Evolutionary conservation across 257 asterid genomes (phyloP).

Genomic region (Craterostigma plantagineum): DNA sequence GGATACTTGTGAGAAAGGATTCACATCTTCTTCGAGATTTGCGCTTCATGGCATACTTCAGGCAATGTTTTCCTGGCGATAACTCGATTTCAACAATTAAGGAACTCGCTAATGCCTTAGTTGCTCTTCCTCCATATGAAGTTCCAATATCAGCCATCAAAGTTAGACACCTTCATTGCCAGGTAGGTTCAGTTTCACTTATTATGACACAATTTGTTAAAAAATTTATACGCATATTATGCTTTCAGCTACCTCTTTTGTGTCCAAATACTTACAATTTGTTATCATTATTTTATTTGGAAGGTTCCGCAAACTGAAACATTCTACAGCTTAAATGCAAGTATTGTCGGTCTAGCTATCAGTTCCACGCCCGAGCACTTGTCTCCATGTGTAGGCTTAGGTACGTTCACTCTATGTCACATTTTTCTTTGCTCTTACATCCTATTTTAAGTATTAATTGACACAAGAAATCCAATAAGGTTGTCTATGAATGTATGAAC

Average conservation of each 20-base stretch:
- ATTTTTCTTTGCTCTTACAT: background rate
- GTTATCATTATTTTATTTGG: conserved; percentile 1
- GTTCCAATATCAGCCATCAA: conserved; percentile 42
- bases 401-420: conserved; percentile 23
- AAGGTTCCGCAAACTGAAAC: conserved; percentile 56
- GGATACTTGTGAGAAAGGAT: conserved; percentile 52
- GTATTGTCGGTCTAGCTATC: conserved; percentile 70
- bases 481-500: conserved; percentile 4
- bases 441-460: background rate
- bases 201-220: too few relatives aligned
- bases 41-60: conserved; percentile 71
- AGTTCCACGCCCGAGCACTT: conserved; percentile 30
- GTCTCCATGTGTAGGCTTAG: conserved; percentile 84
- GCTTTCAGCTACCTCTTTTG: background rate
- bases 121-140: conserved; percentile 72
- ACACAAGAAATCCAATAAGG: background rate
- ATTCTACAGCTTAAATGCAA: conserved; percentile 80
- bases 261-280: too few relatives aligned
- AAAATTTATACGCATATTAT: background rate
- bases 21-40: conserved; percentile 51
- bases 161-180: conserved; percentile 64
- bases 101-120: conserved; percentile 74
- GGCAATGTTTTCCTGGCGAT: conserved; percentile 72
- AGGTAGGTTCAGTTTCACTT: conserved; percentile 55
- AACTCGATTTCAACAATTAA: conserved; percentile 35